A percentile compares a stretch with the other conserved stretches of the same genome.
These are phyloP conservation scores for Stemphylium vesicarium DNA, from an alignment of 2,329 filamentous ascomycete genomes.

Conservation along the genomic window DNA sequence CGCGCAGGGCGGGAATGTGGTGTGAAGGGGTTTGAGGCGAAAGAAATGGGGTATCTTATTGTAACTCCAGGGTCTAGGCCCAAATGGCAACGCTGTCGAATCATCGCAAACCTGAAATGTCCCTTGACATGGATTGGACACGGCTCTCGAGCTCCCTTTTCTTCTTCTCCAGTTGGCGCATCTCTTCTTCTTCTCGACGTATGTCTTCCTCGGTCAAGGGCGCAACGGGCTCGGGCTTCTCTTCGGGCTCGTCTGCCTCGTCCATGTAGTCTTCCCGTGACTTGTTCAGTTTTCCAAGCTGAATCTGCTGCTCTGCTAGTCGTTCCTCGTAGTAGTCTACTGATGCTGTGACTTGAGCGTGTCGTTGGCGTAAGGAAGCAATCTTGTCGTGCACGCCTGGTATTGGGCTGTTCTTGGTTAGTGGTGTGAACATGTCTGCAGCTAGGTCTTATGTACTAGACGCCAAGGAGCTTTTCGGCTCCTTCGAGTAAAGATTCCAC, in stretches of 20 bases:
- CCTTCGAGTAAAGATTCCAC: constrained; percentile 83
- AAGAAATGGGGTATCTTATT: constrained; percentile 14
- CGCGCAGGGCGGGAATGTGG: no score
- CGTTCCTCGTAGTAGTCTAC: constrained; percentile 80
- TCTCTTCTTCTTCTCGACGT: constrained; percentile 71
- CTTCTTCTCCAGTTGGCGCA: constrained; percentile 67
- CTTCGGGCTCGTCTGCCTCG: constrained; percentile 57
- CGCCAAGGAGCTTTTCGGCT: constrained; percentile 86
- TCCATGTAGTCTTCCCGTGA: constrained; percentile 64
- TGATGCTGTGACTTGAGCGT: constrained; percentile 74
- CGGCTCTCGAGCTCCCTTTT: constrained; percentile 68
- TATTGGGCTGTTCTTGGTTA: constrained; percentile 62
- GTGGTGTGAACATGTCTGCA: not conserved
- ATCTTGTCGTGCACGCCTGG: constrained; percentile 81
- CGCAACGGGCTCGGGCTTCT: constrained; percentile 49
- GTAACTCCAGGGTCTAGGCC: constrained; percentile 2
- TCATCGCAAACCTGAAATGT: constrained; percentile 65
- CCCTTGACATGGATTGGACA: constrained; percentile 71
- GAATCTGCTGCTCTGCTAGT: constrained; percentile 76
- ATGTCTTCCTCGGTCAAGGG: constrained; percentile 72
- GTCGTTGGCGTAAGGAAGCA: constrained; percentile 70
- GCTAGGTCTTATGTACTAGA: constrained; percentile 67
- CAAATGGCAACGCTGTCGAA: not conserved
- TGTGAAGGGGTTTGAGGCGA: not conserved
- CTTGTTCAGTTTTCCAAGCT: constrained; percentile 74